Conservation (phyloP, 306 rosid genomes). For the Fagus sylvatica region DNA sequence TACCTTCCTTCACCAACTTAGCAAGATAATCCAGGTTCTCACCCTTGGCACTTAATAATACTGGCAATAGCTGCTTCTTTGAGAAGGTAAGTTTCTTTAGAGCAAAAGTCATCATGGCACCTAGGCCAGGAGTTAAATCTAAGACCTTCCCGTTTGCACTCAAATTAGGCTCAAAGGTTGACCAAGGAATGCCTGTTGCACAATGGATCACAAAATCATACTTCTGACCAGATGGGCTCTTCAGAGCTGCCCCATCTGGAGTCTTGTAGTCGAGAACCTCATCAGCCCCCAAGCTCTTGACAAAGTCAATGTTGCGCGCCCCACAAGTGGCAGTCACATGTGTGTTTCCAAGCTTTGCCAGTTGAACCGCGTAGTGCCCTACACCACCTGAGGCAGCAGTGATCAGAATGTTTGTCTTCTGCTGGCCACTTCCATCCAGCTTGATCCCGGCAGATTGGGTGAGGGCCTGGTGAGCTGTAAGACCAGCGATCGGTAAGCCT, state of each 20-base stretch:
- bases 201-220: slow-evolving; percentile 74
- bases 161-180: slow-evolving; percentile 67
- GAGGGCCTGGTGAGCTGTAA: slow-evolving; percentile 71
- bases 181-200: slow-evolving; percentile 58
- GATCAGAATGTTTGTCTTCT: slow-evolving; percentile 50
- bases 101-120: slow-evolving; percentile 41
- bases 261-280: slow-evolving; percentile 83
- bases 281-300: slow-evolving; percentile 73
- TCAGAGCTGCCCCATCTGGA: slow-evolving; percentile 68
- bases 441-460: slow-evolving; percentile 49
- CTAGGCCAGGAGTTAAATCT: slow-evolving; percentile 43
- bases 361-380: slow-evolving; percentile 76
- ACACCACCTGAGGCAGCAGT: slow-evolving; percentile 95
- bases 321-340: slow-evolving; percentile 86
- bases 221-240: slow-evolving; percentile 68
- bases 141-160: slow-evolving; percentile 60
- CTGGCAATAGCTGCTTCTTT: slow-evolving; percentile 61
- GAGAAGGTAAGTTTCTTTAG: slow-evolving; percentile 63
- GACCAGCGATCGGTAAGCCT: slow-evolving; percentile 64
- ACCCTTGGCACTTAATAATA: slow-evolving; percentile 35
- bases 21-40: slow-evolving; percentile 58
- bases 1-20: slow-evolving; percentile 65
- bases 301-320: slow-evolving; percentile 61
- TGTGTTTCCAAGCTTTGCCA: slow-evolving; percentile 80
- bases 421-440: slow-evolving; percentile 52